phyloP scores from a whole-genome alignment of 306 rosid species.

The Potentilla sterilis region DNA sequence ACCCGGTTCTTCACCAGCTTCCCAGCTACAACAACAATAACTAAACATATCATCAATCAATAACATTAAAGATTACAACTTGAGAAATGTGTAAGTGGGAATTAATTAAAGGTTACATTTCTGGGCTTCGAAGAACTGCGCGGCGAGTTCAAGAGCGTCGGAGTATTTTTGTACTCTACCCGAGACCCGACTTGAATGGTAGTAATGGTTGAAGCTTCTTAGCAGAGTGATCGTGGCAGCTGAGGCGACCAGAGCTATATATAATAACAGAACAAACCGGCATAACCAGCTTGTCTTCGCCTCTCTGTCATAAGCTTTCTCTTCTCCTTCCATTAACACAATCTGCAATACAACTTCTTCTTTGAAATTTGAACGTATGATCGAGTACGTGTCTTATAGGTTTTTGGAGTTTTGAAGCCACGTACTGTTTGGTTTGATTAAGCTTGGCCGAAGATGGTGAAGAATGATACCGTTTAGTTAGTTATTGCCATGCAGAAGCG shows the following conservation, averaged over 20 bases:
- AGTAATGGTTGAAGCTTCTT: conserved; percentile 22
- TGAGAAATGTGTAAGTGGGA: not conserved
- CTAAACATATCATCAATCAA: not conserved
- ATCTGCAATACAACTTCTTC: not conserved
- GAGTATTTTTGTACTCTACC: conserved; percentile 36
- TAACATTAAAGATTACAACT: not conserved
- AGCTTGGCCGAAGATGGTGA: not conserved
- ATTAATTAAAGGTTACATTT: conserved; percentile 33
- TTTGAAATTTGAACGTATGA: not conserved
- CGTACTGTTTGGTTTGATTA: not conserved
- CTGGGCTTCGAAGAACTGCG: conserved; percentile 57
- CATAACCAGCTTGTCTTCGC: conserved; percentile 35
- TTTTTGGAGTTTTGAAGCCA: not conserved
- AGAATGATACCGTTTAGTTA: conserved; percentile 1
- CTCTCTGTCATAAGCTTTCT: not conserved
- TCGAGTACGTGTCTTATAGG: too few relatives aligned
- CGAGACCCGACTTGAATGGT: conserved; percentile 2
- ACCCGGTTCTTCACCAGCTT: conserved; percentile 48
- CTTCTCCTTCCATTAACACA: conserved; percentile 18
- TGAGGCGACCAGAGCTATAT: conserved; percentile 33
- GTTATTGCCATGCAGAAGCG: not conserved
- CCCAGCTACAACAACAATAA: conserved; percentile 43
- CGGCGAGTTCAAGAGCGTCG: conserved; percentile 35
- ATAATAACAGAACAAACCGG: conserved; percentile 34
- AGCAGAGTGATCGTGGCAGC: conserved; percentile 31